Evolutionary conservation across 2,329 filamentous ascomycete genomes (phyloP), one percentile per base, ranked within the genome.

Genomic region (Cryphonectria carpinicola): DNA sequence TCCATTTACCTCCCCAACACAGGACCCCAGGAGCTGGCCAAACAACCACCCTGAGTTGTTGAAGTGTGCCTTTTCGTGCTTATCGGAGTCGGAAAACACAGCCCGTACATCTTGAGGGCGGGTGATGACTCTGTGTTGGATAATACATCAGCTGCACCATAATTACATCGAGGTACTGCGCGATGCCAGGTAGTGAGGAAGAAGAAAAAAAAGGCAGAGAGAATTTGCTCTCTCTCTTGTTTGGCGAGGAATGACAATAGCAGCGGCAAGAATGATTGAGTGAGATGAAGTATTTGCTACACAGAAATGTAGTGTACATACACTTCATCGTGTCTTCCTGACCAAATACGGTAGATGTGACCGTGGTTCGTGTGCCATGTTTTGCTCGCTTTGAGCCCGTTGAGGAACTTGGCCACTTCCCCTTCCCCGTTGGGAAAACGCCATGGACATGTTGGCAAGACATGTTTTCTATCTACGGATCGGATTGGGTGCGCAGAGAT

Each of bases 61-160:
- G 69, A 79, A 78, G 2, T 70, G 52, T 2, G 82, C 83, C 72
- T 86, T 85, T 28, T 70, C 58, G 72, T 85, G 83, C 54, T 75
- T 78, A 68, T 84, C 77, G 0, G 84, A 86, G 72, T 85, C 84
- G 43, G 76, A 77, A 72, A 83, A 84, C 7, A 84, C 77, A 0
- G 72, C 70, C 71, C 80, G 68, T 0, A 84, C 67, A 66, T 84
- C 74, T 4, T 78, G 73, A 3, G 41, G 41, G 7, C 41, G 41
- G 17, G 41, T 46, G 14, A 46, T 46, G 10, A 46, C 41, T 46
- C 41, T 46, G 41, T 10, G n/a, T n/a, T 46, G 41, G 4, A 1
- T 11, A 46, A 46, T 46, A 11, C 41, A 46, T 46, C 11, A 81
- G 78, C 6, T 73, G 56, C 14, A 46, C 41, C 11, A n/a, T n/a